A percentile compares a stretch with the other conserved stretches of the same genome.
Conservation (phyloP, 2,329 filamentous ascomycete species). For the Pyricularia grisea region DNA sequence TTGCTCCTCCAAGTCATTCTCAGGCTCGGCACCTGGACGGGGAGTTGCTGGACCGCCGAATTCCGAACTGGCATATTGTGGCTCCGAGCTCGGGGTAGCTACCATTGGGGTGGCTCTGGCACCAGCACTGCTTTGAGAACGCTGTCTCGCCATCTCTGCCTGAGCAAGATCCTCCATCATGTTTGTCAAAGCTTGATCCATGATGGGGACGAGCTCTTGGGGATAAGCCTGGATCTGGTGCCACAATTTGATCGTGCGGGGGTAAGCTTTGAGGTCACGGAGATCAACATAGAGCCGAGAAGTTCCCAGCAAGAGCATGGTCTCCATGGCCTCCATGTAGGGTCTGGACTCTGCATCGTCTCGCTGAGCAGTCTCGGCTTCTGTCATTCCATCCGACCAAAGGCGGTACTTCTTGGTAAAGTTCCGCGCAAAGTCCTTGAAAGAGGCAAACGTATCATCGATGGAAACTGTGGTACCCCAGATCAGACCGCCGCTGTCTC, state of each 20-base stretch:
- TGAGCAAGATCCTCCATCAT: slow-evolving; percentile 84
- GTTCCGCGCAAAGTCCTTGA: slow-evolving; percentile 88
- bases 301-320: slow-evolving; percentile 81
- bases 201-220: slow-evolving; percentile 89
- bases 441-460: slow-evolving; percentile 74
- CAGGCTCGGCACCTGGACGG: slow-evolving; percentile 31
- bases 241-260: slow-evolving; percentile 87
- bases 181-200: slow-evolving; percentile 93
- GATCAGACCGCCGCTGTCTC: slow-evolving; percentile 71
- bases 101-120: slow-evolving; percentile 31
- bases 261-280: slow-evolving; percentile 83
- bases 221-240: slow-evolving; percentile 92
- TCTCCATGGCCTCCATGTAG: slow-evolving; percentile 77
- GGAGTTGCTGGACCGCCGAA: slow-evolving; percentile 37
- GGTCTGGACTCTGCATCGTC: slow-evolving; percentile 70
- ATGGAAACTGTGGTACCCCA: slow-evolving; percentile 98
- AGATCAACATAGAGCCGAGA: slow-evolving; percentile 82
- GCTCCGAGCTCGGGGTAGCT: slow-evolving; percentile 57
- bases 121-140: slow-evolving; percentile 45
- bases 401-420: slow-evolving; percentile 92
- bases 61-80: slow-evolving; percentile 73
- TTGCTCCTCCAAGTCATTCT: slow-evolving; percentile 61
- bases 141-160: slow-evolving; percentile 64
- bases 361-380: slow-evolving; percentile 60
- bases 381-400: slow-evolving; percentile 76